Conservation (phyloP, 2,329 filamentous ascomycete genomes). For the Leptoxyphium fumago region DNA sequence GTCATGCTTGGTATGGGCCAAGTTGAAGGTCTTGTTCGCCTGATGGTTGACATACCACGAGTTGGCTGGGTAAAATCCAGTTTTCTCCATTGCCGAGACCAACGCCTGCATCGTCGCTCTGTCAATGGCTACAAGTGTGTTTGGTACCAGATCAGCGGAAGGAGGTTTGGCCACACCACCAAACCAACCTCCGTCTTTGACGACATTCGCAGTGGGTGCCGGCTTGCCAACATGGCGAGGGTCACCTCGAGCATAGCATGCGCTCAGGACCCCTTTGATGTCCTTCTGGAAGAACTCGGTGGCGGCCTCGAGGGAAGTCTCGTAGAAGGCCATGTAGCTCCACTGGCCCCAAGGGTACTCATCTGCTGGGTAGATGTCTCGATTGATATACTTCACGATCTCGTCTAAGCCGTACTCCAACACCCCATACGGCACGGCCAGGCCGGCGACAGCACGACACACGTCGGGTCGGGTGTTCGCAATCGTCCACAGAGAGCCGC, state of each 20-base stretch:
- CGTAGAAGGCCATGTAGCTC: conserved; percentile 22
- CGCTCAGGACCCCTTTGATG: conserved; percentile 13
- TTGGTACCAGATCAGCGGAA: conserved; percentile 17
- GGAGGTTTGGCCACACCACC: conserved; percentile 13
- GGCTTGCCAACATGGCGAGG: conserved; percentile 16
- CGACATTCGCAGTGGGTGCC: conserved; percentile 6
- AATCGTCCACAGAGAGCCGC: conserved; percentile 18
- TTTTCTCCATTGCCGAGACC: conserved; percentile 23
- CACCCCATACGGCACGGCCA: conserved; percentile 27
- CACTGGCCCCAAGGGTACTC: conserved; percentile 26
- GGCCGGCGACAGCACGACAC: conserved; percentile 15
- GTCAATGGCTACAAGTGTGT: conserved; percentile 15
- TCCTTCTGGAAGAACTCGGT: conserved; percentile 5
- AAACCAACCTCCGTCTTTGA: conserved; percentile 20
- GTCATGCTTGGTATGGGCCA: conserved; percentile 20
- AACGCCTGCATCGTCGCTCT: conserved; percentile 13
- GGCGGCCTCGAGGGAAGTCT: conserved; percentile 12
- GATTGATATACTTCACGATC: conserved; percentile 24
- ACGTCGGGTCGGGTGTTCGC: conserved; percentile 20
- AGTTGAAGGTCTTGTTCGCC: conserved; percentile 27
- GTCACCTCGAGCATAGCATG: conserved; percentile 13
- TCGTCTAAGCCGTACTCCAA: conserved; percentile 28
- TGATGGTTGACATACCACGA: conserved; percentile 32
- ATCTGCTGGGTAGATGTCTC: conserved; percentile 31
- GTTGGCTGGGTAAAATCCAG: conserved; percentile 25